Evolutionary conservation across 2,329 filamentous ascomycete species (phyloP).

Genomic region (Arachnopeziza araneosa): DNA sequence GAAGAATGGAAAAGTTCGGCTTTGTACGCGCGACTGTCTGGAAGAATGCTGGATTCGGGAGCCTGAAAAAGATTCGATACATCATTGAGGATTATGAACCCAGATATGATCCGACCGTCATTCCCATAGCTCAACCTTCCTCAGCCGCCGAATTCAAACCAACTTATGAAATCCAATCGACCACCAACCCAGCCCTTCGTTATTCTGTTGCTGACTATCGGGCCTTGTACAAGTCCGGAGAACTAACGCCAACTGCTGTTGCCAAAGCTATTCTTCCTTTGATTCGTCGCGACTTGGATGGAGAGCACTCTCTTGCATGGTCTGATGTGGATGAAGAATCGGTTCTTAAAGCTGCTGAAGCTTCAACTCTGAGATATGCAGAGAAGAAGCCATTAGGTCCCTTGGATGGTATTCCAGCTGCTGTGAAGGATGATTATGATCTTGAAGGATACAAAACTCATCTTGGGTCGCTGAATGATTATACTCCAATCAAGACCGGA

Average conservation of each 20-base stretch:
- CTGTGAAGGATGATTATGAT: conserved; percentile 69
- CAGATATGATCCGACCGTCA: conserved; percentile 17
- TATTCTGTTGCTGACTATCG: conserved; percentile 75
- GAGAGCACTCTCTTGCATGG: conserved; percentile 68
- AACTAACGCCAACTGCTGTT: conserved; percentile 66
- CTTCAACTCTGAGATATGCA: conserved; percentile 66
- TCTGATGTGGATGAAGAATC: conserved; percentile 57
- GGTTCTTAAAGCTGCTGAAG: conserved; percentile 61
- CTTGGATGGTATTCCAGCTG: conserved; percentile 76
- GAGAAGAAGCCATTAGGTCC: conserved; percentile 58
- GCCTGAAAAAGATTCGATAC: conserved; percentile 11
- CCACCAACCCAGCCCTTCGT: conserved; percentile 38
- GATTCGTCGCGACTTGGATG: conserved; percentile 53
- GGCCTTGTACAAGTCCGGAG: conserved; percentile 62
- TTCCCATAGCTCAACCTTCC: conserved; percentile 7
- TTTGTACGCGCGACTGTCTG: conserved; percentile 12
- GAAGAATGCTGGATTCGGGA: conserved; percentile 18
- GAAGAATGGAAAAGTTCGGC: conserved; percentile 15
- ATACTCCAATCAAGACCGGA: conserved; percentile 8
- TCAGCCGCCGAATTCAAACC: not conserved
- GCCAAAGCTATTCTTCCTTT: conserved; percentile 64
- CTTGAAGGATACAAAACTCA: conserved; percentile 17
- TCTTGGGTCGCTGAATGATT: conserved; percentile 17
- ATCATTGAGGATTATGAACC: conserved; percentile 17
- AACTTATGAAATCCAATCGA: not conserved